Evolutionary conservation across 169 alveolate genomes (phyloP).

Genomic region (Cryptosporidium sp.): DNA sequence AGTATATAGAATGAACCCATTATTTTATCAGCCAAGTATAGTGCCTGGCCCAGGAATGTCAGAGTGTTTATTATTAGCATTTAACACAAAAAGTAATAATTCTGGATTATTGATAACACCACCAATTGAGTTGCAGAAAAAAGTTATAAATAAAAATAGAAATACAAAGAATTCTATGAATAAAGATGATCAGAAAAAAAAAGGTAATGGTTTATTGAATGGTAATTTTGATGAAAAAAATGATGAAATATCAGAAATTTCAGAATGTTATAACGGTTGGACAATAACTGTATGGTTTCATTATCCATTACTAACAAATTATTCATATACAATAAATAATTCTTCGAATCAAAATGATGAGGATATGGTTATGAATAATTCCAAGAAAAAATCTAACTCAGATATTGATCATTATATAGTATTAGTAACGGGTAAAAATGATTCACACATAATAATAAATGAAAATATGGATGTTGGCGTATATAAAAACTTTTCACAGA

Average conservation of each 20-base stretch:
- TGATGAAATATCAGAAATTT: slow-evolving; percentile 2
- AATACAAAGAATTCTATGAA: background rate
- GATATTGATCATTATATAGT: slow-evolving; percentile 66
- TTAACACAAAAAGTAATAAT: slow-evolving; percentile 72
- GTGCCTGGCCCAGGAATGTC: slow-evolving; percentile 76
- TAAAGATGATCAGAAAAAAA: slow-evolving; percentile 1
- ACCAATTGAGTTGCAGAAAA: slow-evolving; percentile 55
- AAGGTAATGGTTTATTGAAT: background rate
- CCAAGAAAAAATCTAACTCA: slow-evolving; percentile 27
- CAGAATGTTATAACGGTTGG: slow-evolving; percentile 64
- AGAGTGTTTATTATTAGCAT: slow-evolving; percentile 70
- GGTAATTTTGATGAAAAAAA: background rate
- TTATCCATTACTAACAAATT: slow-evolving; percentile 61
- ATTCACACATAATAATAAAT: slow-evolving; percentile 50
- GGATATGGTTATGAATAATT: background rate
- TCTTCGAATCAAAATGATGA: background rate
- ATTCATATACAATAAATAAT: slow-evolving; percentile 29
- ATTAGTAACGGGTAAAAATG: slow-evolving; percentile 59
- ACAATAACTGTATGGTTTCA: slow-evolving; percentile 74
- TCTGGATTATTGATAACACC: slow-evolving; percentile 70
- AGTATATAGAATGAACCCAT: slow-evolving; percentile 52
- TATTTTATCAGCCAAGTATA: slow-evolving; percentile 64
- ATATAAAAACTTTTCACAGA: slow-evolving; percentile 41
- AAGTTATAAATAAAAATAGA: background rate
- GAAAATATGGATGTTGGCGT: slow-evolving; percentile 74